Evolutionary conservation across 2,329 filamentous ascomycete genomes (phyloP).

Genomic region (Coniella lustricola): DNA sequence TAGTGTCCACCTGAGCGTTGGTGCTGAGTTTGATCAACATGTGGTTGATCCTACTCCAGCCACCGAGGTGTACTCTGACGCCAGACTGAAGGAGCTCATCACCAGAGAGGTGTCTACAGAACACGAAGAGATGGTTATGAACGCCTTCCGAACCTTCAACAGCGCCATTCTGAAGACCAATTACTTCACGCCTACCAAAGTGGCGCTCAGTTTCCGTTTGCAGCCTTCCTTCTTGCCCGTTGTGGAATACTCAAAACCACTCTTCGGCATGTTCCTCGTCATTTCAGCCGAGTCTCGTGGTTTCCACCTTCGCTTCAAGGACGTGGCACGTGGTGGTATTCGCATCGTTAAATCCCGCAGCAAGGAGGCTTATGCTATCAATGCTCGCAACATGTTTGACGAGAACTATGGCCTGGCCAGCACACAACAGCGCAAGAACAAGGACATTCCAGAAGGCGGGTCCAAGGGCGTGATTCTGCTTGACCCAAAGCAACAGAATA

Average conservation of each 20-base stretch:
- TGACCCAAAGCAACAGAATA: slow-evolving; percentile 90
- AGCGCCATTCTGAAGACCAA: slow-evolving; percentile 91
- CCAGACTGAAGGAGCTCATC: slow-evolving; percentile 68
- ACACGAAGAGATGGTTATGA: slow-evolving; percentile 98
- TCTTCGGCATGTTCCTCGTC: slow-evolving; percentile 98
- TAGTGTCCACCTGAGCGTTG: slow-evolving; percentile 64
- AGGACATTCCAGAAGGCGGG: slow-evolving; percentile 96
- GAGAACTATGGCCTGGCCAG: slow-evolving; percentile 98
- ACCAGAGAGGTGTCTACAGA: slow-evolving; percentile 78
- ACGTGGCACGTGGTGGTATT: slow-evolving; percentile 94
- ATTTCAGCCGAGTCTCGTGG: slow-evolving; percentile 95
- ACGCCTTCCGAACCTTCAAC: slow-evolving; percentile 94
- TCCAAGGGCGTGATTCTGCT: slow-evolving; percentile 97
- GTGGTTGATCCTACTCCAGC: slow-evolving; percentile 48
- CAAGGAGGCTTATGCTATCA: slow-evolving; percentile 92
- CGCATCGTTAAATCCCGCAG: slow-evolving; percentile 98
- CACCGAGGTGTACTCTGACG: slow-evolving; percentile 66
- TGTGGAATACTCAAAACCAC: slow-evolving; percentile 84
- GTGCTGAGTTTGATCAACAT: slow-evolving; percentile 43
- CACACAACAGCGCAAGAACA: slow-evolving; percentile 99
- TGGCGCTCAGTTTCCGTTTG: slow-evolving; percentile 91
- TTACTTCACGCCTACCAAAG: slow-evolving; percentile 95
- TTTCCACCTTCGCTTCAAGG: slow-evolving; percentile 95
- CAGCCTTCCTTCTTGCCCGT: slow-evolving; percentile 83
- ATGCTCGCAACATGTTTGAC: slow-evolving; percentile 91